A percentile compares a stretch with the other conserved stretches of the same genome.
Evolutionary conservation across 306 rosid species (phyloP).

Genomic region (Erythrophleum fordii): DNA sequence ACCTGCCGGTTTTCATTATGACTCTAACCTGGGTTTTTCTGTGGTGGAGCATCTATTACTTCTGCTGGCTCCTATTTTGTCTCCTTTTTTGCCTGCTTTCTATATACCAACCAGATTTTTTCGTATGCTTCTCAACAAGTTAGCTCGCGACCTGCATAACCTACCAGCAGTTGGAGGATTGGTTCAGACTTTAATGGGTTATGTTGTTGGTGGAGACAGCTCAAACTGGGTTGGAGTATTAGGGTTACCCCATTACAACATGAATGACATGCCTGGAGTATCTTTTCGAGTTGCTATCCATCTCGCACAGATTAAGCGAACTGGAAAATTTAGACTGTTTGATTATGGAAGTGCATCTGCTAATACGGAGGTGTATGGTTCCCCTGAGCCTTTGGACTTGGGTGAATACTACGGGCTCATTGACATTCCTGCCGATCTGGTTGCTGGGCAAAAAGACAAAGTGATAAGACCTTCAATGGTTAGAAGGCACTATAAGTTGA

Average conservation of each 20-base stretch:
- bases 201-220: conserved; percentile 74
- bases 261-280: conserved; percentile 82
- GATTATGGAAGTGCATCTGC: conserved; percentile 60
- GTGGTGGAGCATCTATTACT: conserved; percentile 49
- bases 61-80: conserved; percentile 56
- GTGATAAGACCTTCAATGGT: conserved; percentile 76
- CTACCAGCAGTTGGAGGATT: conserved; percentile 78
- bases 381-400: conserved; percentile 67
- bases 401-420: conserved; percentile 59
- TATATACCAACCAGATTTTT: conserved; percentile 77
- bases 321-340: conserved; percentile 59
- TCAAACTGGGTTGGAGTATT: conserved; percentile 80
- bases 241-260: conserved; percentile 74
- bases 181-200: conserved; percentile 74
- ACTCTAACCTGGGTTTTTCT: conserved; percentile 54
- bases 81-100: conserved; percentile 61
- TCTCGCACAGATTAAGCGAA: conserved; percentile 69
- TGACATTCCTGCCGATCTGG: conserved; percentile 69
- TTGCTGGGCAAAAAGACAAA: conserved; percentile 68
- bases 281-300: conserved; percentile 63
- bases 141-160: conserved; percentile 72
- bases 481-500: conserved; percentile 60
- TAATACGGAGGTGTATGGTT: conserved; percentile 59
- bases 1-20: conserved; percentile 77
- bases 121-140: conserved; percentile 77